These are phyloP conservation scores for Adansonia digitata DNA, from an alignment of 345 rosid species.

Conservation along the genomic window DNA sequence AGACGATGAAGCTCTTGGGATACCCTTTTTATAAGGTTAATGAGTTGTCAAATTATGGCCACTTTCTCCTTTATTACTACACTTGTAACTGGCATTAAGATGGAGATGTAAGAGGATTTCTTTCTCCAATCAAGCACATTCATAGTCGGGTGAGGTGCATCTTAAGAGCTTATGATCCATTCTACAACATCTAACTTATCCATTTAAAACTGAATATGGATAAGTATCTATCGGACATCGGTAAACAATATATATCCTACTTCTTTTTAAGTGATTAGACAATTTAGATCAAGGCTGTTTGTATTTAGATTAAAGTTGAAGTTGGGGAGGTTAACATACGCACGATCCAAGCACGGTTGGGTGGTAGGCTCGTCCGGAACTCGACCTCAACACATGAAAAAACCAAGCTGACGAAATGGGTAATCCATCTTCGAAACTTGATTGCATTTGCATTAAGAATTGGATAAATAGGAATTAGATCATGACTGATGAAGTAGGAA, in stretches of 20 bases:
- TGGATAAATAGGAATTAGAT: too few species aligned
- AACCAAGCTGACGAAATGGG: too few species aligned
- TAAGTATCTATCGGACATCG: neutral
- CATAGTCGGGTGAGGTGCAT: conserved; percentile 17
- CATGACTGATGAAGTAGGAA: too few species aligned
- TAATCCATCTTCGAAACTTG: too few species aligned
- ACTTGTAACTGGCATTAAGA: conserved; percentile 19
- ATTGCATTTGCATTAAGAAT: too few species aligned
- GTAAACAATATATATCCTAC: neutral
- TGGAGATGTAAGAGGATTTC: conserved; percentile 16
- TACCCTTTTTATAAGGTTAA: conserved; percentile 15
- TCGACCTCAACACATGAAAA: too few species aligned
- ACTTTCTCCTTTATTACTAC: conserved; percentile 17
- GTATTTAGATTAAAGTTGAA: neutral
- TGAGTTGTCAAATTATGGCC: conserved; percentile 35
- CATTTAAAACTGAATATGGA: neutral
- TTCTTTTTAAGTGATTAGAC: neutral
- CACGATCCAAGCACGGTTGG: neutral
- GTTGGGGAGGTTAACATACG: neutral
- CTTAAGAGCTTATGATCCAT: conserved; percentile 11
- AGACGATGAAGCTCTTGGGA: conserved; percentile 10
- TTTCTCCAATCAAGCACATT: conserved; percentile 25
- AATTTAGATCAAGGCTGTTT: neutral
- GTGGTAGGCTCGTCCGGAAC: too few species aligned
- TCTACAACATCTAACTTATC: neutral